Evolutionary conservation across 495 filamentous ascomycete species (phyloP).

Genomic region (Schizothecium vesticola): DNA sequence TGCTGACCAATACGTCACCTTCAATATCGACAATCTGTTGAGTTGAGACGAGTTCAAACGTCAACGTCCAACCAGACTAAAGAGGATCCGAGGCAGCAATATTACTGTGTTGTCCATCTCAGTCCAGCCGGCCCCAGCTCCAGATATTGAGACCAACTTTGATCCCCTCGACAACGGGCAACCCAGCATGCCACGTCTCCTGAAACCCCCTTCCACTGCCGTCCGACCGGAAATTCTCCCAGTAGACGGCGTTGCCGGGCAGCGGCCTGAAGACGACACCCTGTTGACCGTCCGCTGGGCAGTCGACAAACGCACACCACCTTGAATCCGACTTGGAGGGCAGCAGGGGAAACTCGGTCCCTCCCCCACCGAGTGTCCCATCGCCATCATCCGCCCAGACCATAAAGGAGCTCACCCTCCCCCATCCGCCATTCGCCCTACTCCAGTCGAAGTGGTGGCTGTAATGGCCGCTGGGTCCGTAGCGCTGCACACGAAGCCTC

Average conservation of each 20-base stretch:
- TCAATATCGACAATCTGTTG: neutral
- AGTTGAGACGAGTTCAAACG: neutral
- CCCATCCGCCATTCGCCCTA: constrained; percentile 36
- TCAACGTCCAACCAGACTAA: too few species aligned
- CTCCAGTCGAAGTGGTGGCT: constrained; percentile 46
- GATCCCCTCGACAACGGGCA: constrained; percentile 38
- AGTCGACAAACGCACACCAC: constrained; percentile 46
- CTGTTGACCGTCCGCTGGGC: constrained; percentile 6
- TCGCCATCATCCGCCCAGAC: constrained; percentile 36
- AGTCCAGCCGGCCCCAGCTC: constrained; percentile 38
- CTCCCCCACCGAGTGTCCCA: constrained; percentile 33
- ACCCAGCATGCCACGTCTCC: constrained; percentile 45
- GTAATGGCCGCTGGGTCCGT: constrained; percentile 37
- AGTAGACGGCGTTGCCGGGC: constrained; percentile 45
- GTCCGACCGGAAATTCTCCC: constrained; percentile 46
- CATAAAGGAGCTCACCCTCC: constrained; percentile 45
- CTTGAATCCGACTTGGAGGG: constrained; percentile 19
- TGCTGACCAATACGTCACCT: neutral
- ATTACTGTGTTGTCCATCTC: neutral
- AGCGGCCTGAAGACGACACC: constrained; percentile 38
- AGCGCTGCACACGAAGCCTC: constrained; percentile 40
- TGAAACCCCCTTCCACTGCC: constrained; percentile 39
- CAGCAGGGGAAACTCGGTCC: constrained; percentile 42
- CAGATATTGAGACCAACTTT: constrained; percentile 47
- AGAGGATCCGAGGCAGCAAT: neutral